Percentiles rank a stretch among this genome's conserved stretches.
These are phyloP conservation scores for Tetrapisispora phaffii DNA, from an alignment of 805 yeast species.

Conservation along the genomic window DNA sequence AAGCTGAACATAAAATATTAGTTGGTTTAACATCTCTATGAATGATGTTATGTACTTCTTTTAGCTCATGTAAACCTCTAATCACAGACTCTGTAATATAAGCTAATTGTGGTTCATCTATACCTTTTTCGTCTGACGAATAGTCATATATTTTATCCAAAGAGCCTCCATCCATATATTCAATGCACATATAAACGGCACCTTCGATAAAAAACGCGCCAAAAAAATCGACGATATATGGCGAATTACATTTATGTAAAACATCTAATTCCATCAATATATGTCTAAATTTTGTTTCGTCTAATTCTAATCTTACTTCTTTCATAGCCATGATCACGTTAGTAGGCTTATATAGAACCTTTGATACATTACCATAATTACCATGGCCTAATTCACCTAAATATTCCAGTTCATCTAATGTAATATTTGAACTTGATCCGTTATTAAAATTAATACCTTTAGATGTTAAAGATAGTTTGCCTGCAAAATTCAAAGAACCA, in stretches of 20 bases:
- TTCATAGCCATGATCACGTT: constrained; percentile 94
- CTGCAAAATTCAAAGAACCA: constrained; percentile 85
- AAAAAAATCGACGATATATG: constrained; percentile 88
- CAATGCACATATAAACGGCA: constrained; percentile 97
- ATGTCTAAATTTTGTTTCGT: constrained; percentile 87
- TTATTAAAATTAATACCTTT: constrained; percentile 84
- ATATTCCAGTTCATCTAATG: constrained; percentile 73
- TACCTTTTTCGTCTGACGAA: constrained; percentile 38
- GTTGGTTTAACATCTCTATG: constrained; percentile 98
- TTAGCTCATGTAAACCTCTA: constrained; percentile 69
- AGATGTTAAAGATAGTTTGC: constrained; percentile 85
- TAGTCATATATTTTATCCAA: constrained; percentile 72
- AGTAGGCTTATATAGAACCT: constrained; percentile 88
- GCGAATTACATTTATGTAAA: constrained; percentile 81
- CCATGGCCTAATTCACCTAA: constrained; percentile 90
- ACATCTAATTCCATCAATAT: constrained; percentile 94
- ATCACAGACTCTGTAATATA: constrained; percentile 72
- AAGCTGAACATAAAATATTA: constrained; percentile 70
- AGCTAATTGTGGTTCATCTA: constrained; percentile 73
- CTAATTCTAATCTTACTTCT: constrained; percentile 86
- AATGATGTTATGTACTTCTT: constrained; percentile 84
- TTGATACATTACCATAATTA: constrained; percentile 90
- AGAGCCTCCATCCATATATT: constrained; percentile 95
- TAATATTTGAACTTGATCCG: constrained; percentile 79
- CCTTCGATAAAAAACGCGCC: constrained; percentile 98